Evolutionary conservation across 306 rosid genomes (phyloP).

Genomic region (Rosa persica): DNA sequence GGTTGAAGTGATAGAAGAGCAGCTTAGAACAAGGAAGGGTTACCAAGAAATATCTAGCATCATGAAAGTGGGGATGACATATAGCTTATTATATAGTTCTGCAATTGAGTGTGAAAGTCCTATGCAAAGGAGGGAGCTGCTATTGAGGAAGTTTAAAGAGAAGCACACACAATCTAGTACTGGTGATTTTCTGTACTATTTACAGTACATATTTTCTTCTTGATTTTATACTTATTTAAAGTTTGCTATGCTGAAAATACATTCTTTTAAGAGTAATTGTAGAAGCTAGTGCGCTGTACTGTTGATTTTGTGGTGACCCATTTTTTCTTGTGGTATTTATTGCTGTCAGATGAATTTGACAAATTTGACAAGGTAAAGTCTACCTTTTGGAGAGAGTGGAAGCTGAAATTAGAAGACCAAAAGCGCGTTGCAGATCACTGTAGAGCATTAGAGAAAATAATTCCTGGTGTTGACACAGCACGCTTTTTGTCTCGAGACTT

Average conservation of each 20-base stretch:
- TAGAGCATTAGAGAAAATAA: conserved; percentile 69
- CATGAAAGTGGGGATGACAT: conserved; percentile 90
- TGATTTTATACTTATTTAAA: not conserved
- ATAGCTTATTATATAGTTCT: conserved; percentile 76
- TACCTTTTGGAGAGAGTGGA: conserved; percentile 98
- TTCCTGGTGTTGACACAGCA: conserved; percentile 88
- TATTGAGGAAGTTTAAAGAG: conserved; percentile 72
- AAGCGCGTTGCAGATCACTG: conserved; percentile 78
- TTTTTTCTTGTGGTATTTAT: conserved; percentile 14
- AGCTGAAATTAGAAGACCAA: conserved; percentile 83
- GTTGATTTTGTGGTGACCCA: not conserved
- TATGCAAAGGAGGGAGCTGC: conserved; percentile 66
- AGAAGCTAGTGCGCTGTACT: not conserved
- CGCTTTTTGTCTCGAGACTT: conserved; percentile 84
- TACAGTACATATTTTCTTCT: conserved; percentile 14
- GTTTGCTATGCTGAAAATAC: not conserved
- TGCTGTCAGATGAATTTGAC: conserved; percentile 60
- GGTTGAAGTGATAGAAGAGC: conserved; percentile 90
- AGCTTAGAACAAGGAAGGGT: conserved; percentile 72
- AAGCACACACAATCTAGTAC: conserved; percentile 60
- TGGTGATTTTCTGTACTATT: conserved; percentile 42
- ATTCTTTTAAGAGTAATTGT: not conserved
- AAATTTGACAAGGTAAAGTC: conserved; percentile 79
- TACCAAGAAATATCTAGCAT: conserved; percentile 79
- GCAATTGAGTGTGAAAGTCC: conserved; percentile 63